phyloP scores from a whole-genome alignment of 805 yeast species.

The Kodamaea laetipori region DNA sequence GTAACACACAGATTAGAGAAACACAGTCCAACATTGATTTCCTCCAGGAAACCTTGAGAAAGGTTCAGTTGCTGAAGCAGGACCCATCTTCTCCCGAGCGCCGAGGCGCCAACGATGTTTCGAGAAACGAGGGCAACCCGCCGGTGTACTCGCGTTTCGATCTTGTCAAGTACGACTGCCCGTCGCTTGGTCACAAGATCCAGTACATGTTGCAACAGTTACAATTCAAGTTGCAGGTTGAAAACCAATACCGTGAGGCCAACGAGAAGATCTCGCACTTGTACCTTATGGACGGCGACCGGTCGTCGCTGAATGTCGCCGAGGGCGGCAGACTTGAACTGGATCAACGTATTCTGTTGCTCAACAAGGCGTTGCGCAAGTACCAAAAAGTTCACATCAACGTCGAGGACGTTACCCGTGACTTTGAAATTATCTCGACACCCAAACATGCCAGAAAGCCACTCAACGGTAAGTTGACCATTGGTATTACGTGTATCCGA shows the following conservation, averaged over 20 bases:
- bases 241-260: constrained; percentile 89
- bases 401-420: constrained; percentile 62
- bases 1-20: constrained; percentile 87
- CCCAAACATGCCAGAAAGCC: constrained; percentile 81
- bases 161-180: constrained; percentile 87
- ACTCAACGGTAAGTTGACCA: constrained; percentile 73
- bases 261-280: constrained; percentile 85
- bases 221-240: constrained; percentile 92
- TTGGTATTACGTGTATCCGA: constrained; percentile 74
- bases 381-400: constrained; percentile 87
- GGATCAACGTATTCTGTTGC: constrained; percentile 78
- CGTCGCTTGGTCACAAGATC: constrained; percentile 90
- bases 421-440: constrained; percentile 64
- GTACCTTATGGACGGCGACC: constrained; percentile 90
- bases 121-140: constrained; percentile 10
- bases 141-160: constrained; percentile 67
- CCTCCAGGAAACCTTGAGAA: constrained; percentile 72
- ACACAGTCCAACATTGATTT: constrained; percentile 91
- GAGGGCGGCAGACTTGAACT: constrained; percentile 84
- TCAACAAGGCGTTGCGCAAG: constrained; percentile 80
- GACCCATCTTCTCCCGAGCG: constrained; percentile 16
- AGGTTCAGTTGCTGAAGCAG: constrained; percentile 43
- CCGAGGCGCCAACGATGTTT: constrained; percentile 1
- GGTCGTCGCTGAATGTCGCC: constrained; percentile 81
- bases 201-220: constrained; percentile 94